Evolutionary conservation across 176 grass and related monocot species (phyloP).

Genomic region (Hordeum marinum): DNA sequence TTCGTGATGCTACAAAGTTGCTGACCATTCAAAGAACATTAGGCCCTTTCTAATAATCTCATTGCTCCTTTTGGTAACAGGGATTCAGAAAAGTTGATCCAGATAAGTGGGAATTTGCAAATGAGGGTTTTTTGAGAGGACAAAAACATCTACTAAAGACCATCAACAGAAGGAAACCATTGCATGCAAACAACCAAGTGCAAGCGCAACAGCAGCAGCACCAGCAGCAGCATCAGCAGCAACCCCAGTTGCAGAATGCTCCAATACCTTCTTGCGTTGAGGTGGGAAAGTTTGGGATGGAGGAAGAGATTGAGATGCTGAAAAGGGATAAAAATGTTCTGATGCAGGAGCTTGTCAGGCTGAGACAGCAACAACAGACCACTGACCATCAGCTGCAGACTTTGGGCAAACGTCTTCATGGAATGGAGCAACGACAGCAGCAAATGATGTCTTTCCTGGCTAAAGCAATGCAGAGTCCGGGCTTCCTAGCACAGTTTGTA

Average conservation of each 20-base stretch:
- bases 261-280: constrained; percentile 76
- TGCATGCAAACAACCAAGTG: constrained; percentile 42
- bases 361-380: constrained; percentile 84
- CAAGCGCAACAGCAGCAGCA: background rate
- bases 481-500: constrained; percentile 82
- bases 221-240: constrained; percentile 18
- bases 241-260: constrained; percentile 57
- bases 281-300: constrained; percentile 93
- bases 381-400: constrained; percentile 87
- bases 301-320: constrained; percentile 84
- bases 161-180: constrained; percentile 84
- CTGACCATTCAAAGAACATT: background rate
- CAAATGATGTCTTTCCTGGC: constrained; percentile 98
- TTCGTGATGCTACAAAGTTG: background rate
- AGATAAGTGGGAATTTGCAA: constrained; percentile 98
- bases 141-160: constrained; percentile 90
- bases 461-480: constrained; percentile 86
- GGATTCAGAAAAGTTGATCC: constrained; percentile 98
- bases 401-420: constrained; percentile 75
- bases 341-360: constrained; percentile 89
- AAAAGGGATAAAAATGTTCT: constrained; percentile 98
- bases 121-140: constrained; percentile 89
- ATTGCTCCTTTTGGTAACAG: constrained; percentile 36
- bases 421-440: constrained; percentile 86
- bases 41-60: constrained; percentile 12